A percentile compares a stretch with the other conserved stretches of the same genome.
These are phyloP conservation scores for Dioscorea dumetorum DNA, from an alignment of 106 monocot species.

Conservation along the genomic window DNA sequence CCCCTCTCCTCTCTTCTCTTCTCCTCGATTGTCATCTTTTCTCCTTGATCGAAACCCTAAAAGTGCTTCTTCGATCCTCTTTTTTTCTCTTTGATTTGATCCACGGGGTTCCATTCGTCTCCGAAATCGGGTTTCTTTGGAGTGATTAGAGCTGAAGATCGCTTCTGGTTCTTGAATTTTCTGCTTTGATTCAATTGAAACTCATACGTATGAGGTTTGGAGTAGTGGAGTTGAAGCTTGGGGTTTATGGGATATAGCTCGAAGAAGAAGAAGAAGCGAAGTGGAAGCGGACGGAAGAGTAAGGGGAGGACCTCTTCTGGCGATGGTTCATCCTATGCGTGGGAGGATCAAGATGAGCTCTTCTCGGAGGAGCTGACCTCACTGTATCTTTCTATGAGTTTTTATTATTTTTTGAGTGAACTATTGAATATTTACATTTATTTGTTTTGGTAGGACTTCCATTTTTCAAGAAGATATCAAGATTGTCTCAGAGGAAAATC, in stretches of 20 bases:
- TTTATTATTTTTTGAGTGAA: too few species aligned
- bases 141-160: neutral
- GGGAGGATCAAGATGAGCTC: constrained; percentile 39
- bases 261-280: constrained; percentile 77
- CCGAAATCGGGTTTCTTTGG: neutral
- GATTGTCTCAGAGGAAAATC: constrained; percentile 40
- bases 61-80: neutral
- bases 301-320: constrained; percentile 43
- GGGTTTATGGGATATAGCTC: constrained; percentile 50
- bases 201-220: neutral
- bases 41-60: neutral
- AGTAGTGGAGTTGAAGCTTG: neutral
- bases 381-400: constrained; percentile 23
- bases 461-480: constrained; percentile 86
- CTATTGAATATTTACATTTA: neutral
- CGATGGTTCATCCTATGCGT: constrained; percentile 32
- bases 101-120: neutral
- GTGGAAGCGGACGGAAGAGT: constrained; percentile 32
- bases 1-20: neutral
- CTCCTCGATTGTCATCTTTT: too few species aligned
- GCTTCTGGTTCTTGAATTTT: too few species aligned
- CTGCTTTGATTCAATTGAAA: too few species aligned
- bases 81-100: neutral
- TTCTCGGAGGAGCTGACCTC: constrained; percentile 78
- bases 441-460: constrained; percentile 38